These are phyloP conservation scores for Verticillium tricorpus DNA, from an alignment of 2,329 filamentous ascomycete species.

Conservation along the genomic window DNA sequence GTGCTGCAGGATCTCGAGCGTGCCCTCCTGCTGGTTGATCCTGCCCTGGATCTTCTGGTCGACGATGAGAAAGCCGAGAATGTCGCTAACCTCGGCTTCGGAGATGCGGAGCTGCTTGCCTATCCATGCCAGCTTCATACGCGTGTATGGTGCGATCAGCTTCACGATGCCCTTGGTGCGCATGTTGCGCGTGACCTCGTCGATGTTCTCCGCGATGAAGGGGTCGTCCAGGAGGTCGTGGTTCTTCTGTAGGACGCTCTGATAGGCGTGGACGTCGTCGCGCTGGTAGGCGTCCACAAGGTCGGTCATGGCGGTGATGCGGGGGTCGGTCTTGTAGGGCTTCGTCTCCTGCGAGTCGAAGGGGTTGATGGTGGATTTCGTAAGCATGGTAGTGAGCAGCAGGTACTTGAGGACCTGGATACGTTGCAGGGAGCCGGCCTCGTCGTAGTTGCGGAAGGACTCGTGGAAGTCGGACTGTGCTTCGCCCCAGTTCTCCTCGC, in stretches of 20 bases:
- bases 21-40: conserved; percentile 84
- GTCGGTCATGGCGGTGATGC: conserved; percentile 95
- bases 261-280: conserved; percentile 89
- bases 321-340: conserved; percentile 92
- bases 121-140: conserved; percentile 85
- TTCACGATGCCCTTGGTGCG: conserved; percentile 92
- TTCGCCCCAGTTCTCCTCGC: conserved; percentile 98
- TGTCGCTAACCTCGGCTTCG: conserved; percentile 84
- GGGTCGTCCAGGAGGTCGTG: conserved; percentile 84
- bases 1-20: conserved; percentile 71
- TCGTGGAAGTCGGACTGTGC: conserved; percentile 98
- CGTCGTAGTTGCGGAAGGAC: conserved; percentile 97
- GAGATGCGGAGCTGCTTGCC: conserved; percentile 84
- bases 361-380: conserved; percentile 97
- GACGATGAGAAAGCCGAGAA: conserved; percentile 89
- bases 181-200: conserved; percentile 97
- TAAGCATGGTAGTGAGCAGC: conserved; percentile 94
- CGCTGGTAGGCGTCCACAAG: conserved; percentile 94
- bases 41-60: conserved; percentile 82
- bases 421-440: conserved; percentile 90
- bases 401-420: conserved; percentile 98
- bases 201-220: conserved; percentile 98
- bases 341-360: conserved; percentile 99
- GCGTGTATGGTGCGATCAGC: conserved; percentile 89
- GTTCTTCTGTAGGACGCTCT: conserved; percentile 81